Percentiles rank a stretch among this genome's conserved stretches.
These are phyloP conservation scores for Solanum chilense DNA, from an alignment of 257 asterid genomes.

Conservation along the genomic window DNA sequence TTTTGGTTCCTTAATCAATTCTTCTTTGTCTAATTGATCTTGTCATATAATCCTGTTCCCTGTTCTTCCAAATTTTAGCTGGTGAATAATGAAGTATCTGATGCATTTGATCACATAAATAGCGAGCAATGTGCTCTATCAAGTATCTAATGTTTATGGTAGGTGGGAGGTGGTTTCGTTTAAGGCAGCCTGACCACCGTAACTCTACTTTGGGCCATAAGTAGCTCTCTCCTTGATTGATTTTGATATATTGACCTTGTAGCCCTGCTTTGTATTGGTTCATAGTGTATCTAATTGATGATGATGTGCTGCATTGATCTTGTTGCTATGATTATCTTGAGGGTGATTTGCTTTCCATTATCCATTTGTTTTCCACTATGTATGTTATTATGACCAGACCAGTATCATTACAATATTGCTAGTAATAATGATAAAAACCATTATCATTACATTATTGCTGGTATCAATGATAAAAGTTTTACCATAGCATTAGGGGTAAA, in stretches of 20 bases:
- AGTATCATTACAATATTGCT: neutral
- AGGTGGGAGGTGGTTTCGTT: neutral
- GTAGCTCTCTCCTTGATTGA: neutral
- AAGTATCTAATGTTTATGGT: neutral
- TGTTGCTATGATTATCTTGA: neutral
- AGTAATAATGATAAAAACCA: neutral
- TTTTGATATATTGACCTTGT: neutral
- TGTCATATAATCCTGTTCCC: neutral
- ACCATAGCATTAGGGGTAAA: neutral
- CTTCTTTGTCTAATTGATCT: neutral
- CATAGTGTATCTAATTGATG: neutral
- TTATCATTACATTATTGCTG: too few species aligned
- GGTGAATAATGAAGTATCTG: neutral
- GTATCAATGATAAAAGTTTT: neutral
- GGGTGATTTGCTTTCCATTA: neutral
- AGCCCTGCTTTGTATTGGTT: neutral
- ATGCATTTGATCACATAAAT: neutral
- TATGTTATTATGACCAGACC: neutral
- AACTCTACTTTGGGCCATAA: neutral
- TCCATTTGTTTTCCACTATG: neutral
- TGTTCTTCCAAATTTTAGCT: neutral
- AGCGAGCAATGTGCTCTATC: neutral
- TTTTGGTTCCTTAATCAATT: neutral
- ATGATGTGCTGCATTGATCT: neutral
- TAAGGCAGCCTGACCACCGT: neutral